phyloP scores from a whole-genome alignment of 2,329 filamentous ascomycete genomes.

The Xylaria sp. region DNA sequence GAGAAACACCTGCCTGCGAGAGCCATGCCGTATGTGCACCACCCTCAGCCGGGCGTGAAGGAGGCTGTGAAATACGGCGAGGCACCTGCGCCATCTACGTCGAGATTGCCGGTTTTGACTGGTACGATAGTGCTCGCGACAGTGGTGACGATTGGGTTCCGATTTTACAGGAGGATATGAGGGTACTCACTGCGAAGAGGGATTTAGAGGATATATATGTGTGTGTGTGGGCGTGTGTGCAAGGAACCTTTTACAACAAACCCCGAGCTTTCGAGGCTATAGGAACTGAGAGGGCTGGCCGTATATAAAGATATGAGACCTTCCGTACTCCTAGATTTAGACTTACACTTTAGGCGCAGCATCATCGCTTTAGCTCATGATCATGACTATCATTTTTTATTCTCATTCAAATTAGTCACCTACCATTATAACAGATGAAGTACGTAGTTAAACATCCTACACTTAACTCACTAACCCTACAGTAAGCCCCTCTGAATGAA shows the following conservation, averaged over 20 bases:
- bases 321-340: background rate
- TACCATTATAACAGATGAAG: no score
- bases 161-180: constrained; percentile 27
- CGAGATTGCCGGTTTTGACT: constrained; percentile 11
- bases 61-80: background rate
- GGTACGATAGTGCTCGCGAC: constrained; percentile 22
- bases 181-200: background rate
- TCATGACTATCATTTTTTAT: background rate
- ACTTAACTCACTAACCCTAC: background rate
- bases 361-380: background rate
- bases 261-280: background rate
- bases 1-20: constrained; percentile 27
- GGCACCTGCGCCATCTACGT: background rate
- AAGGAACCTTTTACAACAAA: no score
- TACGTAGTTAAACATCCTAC: background rate
- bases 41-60: constrained; percentile 1
- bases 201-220: background rate
- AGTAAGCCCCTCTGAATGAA: background rate
- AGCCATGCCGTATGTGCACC: constrained; percentile 32
- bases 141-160: constrained; percentile 27
- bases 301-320: background rate
- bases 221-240: no score
- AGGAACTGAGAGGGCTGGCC: background rate
- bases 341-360: background rate
- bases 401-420: background rate